These are phyloP conservation scores for Lyophyllum semitale DNA, from an alignment of 768 basidiomycete species.

Conservation along the genomic window DNA sequence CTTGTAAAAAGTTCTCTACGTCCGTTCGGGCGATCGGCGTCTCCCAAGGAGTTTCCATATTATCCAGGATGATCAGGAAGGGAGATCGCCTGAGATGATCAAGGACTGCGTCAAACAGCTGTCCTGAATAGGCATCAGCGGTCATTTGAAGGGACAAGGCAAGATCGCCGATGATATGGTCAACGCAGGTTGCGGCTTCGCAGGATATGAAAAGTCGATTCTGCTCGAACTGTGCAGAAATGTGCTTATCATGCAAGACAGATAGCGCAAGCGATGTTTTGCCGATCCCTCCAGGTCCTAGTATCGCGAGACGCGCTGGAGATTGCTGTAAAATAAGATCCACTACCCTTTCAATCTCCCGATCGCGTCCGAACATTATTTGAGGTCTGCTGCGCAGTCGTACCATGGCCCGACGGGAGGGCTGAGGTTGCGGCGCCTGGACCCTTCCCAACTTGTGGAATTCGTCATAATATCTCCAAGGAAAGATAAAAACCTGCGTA, in stretches of 20 bases:
- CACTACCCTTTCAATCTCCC: constrained; percentile 23
- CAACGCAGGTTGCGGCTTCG: constrained; percentile 25
- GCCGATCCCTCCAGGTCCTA: constrained; percentile 34
- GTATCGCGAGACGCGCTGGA: constrained; percentile 23
- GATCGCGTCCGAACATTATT: constrained; percentile 25
- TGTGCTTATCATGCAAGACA: constrained; percentile 21
- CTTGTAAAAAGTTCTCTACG: constrained; percentile 24
- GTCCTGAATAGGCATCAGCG: constrained; percentile 8
- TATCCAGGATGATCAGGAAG: constrained; percentile 30
- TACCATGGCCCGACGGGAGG: neutral
- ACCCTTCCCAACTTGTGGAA: neutral
- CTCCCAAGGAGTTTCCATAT: constrained; percentile 36
- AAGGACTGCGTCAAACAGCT: constrained; percentile 19
- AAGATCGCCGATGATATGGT: constrained; percentile 18
- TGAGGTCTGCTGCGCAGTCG: constrained; percentile 21
- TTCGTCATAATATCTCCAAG: neutral
- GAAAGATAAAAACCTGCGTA: neutral
- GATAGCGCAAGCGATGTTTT: constrained; percentile 33
- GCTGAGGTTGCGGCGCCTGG: neutral
- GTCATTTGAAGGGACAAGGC: constrained; percentile 23
- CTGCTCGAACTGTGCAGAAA: constrained; percentile 17
- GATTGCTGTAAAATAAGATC: constrained; percentile 8
- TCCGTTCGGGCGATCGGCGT: constrained; percentile 15
- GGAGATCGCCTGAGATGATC: constrained; percentile 10
- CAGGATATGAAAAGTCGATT: constrained; percentile 31